These are phyloP conservation scores for Lasiodiplodia sp. DNA, from an alignment of 2,329 filamentous ascomycete species.

Conservation along the genomic window DNA sequence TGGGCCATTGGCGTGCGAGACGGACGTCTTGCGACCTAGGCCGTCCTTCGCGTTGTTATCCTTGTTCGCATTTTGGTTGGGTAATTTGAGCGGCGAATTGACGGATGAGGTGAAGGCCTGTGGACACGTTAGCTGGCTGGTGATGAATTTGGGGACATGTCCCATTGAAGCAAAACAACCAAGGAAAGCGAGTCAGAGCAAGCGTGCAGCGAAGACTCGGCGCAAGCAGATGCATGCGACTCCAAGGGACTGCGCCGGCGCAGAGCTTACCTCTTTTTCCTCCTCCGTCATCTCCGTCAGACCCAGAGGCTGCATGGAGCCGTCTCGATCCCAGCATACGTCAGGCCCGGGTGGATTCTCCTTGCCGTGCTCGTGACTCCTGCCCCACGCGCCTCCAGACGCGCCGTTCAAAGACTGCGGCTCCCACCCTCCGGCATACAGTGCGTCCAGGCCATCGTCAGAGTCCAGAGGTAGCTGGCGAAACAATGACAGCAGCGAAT, in stretches of 20 bases:
- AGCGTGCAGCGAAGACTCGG: background rate
- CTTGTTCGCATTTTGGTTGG: constrained; percentile 71
- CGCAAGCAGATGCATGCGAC: background rate
- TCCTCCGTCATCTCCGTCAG: constrained; percentile 75
- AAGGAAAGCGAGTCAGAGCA: background rate
- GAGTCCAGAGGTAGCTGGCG: constrained; percentile 63
- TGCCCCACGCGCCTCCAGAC: constrained; percentile 72
- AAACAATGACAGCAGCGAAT: constrained; percentile 79
- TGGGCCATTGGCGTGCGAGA: constrained; percentile 71
- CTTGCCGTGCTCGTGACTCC: constrained; percentile 73
- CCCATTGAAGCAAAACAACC: constrained; percentile 32
- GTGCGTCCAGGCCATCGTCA: constrained; percentile 66
- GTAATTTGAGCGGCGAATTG: constrained; percentile 91
- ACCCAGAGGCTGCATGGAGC: constrained; percentile 73
- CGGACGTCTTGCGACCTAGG: constrained; percentile 74
- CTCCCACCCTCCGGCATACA: constrained; percentile 82
- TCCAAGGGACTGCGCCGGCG: background rate
- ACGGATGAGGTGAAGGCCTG: constrained; percentile 85
- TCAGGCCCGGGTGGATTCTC: constrained; percentile 81
- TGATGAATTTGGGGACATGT: constrained; percentile 30
- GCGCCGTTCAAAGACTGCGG: constrained; percentile 73
- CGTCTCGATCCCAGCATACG: constrained; percentile 85
- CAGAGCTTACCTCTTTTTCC: constrained; percentile 65
- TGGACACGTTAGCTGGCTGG: constrained; percentile 31
- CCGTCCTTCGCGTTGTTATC: constrained; percentile 63